Evolutionary conservation across 352 stramenopile species (phyloP), one percentile per base, ranked within the genome.

Genomic region (Phytopythium boreale): DNA sequence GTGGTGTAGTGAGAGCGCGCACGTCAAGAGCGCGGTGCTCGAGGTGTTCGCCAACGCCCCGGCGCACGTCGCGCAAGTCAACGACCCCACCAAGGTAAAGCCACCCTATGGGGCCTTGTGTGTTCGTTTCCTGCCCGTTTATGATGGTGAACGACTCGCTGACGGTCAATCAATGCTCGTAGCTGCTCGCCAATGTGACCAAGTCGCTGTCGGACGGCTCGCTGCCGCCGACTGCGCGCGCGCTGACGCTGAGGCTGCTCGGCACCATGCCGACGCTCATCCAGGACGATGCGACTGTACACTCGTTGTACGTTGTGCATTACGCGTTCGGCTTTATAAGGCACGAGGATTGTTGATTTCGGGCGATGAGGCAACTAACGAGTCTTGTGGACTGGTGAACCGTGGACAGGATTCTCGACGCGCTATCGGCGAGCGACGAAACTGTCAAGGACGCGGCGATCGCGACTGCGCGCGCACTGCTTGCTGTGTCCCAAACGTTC

Each of bases 11-110:
- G 68, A 79, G 1, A 82, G 66, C 26, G 59, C 63, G 4, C 64
- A 74, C 22, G 75, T 84, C 26, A 65, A 63, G 8, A 73, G 62
- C 29, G 63, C 76, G 20, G 82, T 89, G 66, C 41, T 85, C 26
- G 52, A 71, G 11, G 72, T 85, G 12, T 87, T 85, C 29, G 71
- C 76, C 31, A 57, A 62, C 20, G 61, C 68, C 0, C 71, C 66
- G 49, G 71, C 64, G 4, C 80, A 89, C 39, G 62, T 87, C 15
- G 69, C 70, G 19, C 77, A 82, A 67, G 71, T 89, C 12, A 82
- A 75, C 39, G 80, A 89, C 44, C 47, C 67, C 2, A 59, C 62
- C 24, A 89, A 89, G 69, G 78, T 85, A 39, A n/a, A n/a, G n/a
- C n/a, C n/a, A n/a, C n/a, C n/a, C n/a, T n/a, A n/a, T n/a, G n/a